Base-by-base conservation (phyloP, 805 yeast species). In the Yamadazyma sp. region DNA sequence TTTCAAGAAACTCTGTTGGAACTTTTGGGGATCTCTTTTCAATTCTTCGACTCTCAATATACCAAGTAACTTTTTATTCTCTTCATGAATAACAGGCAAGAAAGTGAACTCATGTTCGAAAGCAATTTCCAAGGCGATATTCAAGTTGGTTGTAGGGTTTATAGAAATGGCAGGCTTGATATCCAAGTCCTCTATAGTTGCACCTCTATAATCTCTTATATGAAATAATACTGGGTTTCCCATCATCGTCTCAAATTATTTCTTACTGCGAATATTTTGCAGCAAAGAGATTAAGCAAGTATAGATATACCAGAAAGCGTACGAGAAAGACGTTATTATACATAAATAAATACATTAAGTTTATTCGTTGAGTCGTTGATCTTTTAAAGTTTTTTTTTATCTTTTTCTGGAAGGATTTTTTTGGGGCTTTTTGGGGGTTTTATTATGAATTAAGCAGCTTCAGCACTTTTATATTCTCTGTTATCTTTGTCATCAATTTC, bases 101-200 rank as follows among this genome's bases (percentile, higher is more conserved):
- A 64, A 69, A 8, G 76, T 69, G 52, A 72, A 76, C 39, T 71
- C 73, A 45, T 73, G 59, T 49, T 77, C 82, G 40, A 62, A 75
- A n/a, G 80, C 66, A 24, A 75, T 57, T 44, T 75, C 80, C 22
- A 74, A 55, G 8, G 81, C 82, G 30, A 63, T 65, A n/a, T 53
- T 56, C 23, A 77, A 52, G 6, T 61, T 60, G 7, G 76, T 71
- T 12, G 62, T 50, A 1, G 80, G 79, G 31, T 65, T 63, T 20
- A 77, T 70, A 8, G 78, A 65, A 21, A 74, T 55, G 15, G 81
- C 81, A 1, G 82, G 82, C 27, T 71, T 70, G 31, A 75, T 65
- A 50, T 76, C 79, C 40, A 77, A 64, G 45, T 77, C 82, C 49
- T 77, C 82, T 5, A 77, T 69, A 2, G 78, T 73, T 9, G 82